A percentile compares a stretch with the other conserved stretches of the same genome.
phyloP scores from a whole-genome alignment of 306 rosid species.

The Cajanus cajan region DNA sequence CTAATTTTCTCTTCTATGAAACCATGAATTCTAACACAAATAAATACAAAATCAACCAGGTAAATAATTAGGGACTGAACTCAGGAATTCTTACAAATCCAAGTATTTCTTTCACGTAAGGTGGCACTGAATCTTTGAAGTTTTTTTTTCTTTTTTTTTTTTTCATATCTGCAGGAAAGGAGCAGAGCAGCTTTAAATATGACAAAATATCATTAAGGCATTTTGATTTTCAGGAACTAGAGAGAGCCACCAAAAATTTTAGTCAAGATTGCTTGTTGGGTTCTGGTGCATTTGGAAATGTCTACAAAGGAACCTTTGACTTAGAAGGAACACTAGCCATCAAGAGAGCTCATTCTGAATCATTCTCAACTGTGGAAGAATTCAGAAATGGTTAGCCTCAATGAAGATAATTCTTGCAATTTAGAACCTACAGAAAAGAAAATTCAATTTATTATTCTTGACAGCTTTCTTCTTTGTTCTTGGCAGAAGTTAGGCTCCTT shows the following conservation, averaged over 20 bases:
- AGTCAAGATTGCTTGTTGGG: constrained; percentile 65
- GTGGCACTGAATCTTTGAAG: not conserved
- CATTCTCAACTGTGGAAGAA: constrained; percentile 56
- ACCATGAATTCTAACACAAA: no score
- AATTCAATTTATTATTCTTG: not conserved
- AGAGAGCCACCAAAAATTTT: constrained; percentile 68
- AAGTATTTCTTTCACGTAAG: not conserved
- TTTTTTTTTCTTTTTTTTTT: not conserved
- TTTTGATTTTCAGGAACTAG: constrained; percentile 58
- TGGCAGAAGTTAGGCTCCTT: constrained; percentile 69
- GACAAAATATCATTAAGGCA: constrained; percentile 50
- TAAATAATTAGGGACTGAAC: not conserved
- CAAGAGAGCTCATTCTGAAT: constrained; percentile 62
- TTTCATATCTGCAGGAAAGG: constrained; percentile 22
- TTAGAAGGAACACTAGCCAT: constrained; percentile 62
- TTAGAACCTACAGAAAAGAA: not conserved
- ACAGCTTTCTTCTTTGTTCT: constrained; percentile 15
- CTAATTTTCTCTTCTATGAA: no score
- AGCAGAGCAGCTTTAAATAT: constrained; percentile 28
- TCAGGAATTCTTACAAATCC: not conserved
- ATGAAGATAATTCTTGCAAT: not conserved
- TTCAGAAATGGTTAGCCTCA: constrained; percentile 63
- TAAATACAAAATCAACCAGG: not conserved
- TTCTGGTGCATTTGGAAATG: constrained; percentile 78
- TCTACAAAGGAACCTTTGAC: constrained; percentile 62